Evolutionary conservation across 1,284 basidiomycete species (phyloP).

Genomic region (Porogramme epimiltina): DNA sequence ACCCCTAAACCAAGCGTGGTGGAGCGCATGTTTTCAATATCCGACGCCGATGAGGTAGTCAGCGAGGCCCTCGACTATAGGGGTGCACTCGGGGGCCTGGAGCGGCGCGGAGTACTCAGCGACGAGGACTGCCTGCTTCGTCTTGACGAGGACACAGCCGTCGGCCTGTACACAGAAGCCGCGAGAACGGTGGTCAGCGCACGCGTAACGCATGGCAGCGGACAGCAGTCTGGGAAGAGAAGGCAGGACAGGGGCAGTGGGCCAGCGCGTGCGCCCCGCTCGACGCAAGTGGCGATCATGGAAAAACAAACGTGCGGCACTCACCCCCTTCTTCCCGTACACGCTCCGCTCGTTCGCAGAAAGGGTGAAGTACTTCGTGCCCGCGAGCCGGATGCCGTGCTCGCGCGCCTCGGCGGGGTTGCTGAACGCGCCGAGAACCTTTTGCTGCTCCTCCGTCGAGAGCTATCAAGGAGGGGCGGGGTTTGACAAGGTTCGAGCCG

Average conservation of each 20-base stretch:
- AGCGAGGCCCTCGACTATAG: constrained; percentile 74
- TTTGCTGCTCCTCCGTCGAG: constrained; percentile 74
- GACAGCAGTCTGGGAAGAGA: too few relatives aligned
- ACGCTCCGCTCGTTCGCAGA: constrained; percentile 62
- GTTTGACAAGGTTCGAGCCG: not conserved
- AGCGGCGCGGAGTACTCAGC: constrained; percentile 74
- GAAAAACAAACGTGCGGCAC: constrained; percentile 25
- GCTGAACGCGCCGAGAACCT: constrained; percentile 57
- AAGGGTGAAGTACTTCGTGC: constrained; percentile 83
- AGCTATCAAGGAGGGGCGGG: too few relatives aligned
- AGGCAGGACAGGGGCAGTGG: too few relatives aligned
- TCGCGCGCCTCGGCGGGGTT: constrained; percentile 49
- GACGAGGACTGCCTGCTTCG: constrained; percentile 86
- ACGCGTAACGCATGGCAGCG: too few relatives aligned
- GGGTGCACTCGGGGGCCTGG: constrained; percentile 75
- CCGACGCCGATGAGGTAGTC: constrained; percentile 76
- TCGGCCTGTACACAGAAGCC: too few relatives aligned
- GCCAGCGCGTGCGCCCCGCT: too few relatives aligned
- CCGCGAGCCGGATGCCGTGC: constrained; percentile 69
- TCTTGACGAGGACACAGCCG: constrained; percentile 85
- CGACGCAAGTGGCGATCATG: too few relatives aligned
- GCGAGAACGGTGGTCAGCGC: too few relatives aligned
- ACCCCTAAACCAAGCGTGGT: too few relatives aligned
- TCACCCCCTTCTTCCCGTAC: constrained; percentile 82
- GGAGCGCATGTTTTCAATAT: too few relatives aligned